Evolutionary conservation across 305 asterid genomes (phyloP), one percentile per base, ranked within the genome.

Genomic region (Salvia sclarea): DNA sequence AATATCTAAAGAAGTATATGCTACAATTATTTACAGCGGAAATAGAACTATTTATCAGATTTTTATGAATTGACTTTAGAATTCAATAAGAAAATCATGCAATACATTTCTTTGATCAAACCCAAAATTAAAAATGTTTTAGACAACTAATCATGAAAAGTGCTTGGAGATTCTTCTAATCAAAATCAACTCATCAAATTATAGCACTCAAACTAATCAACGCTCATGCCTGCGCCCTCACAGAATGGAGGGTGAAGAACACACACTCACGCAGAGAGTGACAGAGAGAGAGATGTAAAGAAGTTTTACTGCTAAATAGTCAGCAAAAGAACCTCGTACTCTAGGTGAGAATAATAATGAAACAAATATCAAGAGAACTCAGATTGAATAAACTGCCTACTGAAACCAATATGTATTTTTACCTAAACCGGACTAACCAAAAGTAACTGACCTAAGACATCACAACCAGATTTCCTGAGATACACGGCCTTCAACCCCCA

Each of bases 351-450:
- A 55, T 47, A 38, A 49, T 66, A 59, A 64, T 70, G 49, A 60
- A 65, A 59, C 71, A 69, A 79, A 75, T 44, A 54, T 71, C 77
- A 68, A 68, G 73, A 65, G 63, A 70, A 44, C 74, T 62, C 64
- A 38, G 55, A 74, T 37, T 47, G 45, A 78, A 79, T 77, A 52
- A 54, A 61, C 73, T 61, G 71, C 83, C 80, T 73, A 69, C 62
- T 43, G 18, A 63, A 69, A 68, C 71, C 66, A 74, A 77, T 47
- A 78, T 66, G 78, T 56, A 74, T 74, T 63, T 43, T 56, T 41
- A 58, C 72, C 80, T 69, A 71, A 12, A 75, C 54, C 5, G 45
- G 65, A 61, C 75, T 69, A 69, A 45, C 35, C 54, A 41, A 47
- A 64, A 68, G 78, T 41, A 41, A 35, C 68, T 52, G 35, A 74